Base-by-base conservation (phyloP, 768 basidiomycete genomes). In the Mycena maculata region DNA sequence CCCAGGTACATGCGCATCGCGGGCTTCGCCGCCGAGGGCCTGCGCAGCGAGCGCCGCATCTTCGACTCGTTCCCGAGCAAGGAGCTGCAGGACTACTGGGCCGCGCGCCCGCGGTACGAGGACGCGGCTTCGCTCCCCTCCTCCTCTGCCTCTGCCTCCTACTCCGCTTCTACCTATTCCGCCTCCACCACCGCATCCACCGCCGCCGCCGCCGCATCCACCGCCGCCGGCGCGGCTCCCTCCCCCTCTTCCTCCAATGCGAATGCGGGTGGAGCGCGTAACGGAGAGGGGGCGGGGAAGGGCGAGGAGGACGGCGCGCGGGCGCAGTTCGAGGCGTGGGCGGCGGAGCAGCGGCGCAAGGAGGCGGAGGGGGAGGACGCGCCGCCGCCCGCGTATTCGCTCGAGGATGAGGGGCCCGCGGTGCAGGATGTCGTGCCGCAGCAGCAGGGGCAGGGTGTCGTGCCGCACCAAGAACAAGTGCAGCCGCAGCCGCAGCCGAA, bases 21-120 rank as follows among this genome's bases (percentile, higher is more conserved):
- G 72, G 92, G 92, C 18, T 87, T 91, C 70, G 90, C 89, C 3
- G 90, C 85, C 0, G 91, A 93, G 76, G 86, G 81, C 28, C 79
- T 93, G 31, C 88, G 88, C 16, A 84, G 86, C 42, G 90, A 91
- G 70, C 86, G 88, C n/a, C 79, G 80, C 44, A 80, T 93, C 10
- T 81, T 81, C 41, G 90, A 90, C 54, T 83, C 86, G 1, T 89
- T 93, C 65, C 91, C 92, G 0, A 77, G 82, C 33, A 91, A 92
- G 64, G 91, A 92, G 70, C 75, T 93, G 12, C 85, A 90, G 66
- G 91, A 93, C 73, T 94, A 91, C 73, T 93, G 91, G 92, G 75
- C 84, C 11, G 81, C 85, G 38, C 80, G 90, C 7, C 91, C 92
- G 22, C 83, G 77, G 53, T 88, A 86, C 63, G 90, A 90, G 67